Evolutionary conservation across 2,329 filamentous ascomycete species (phyloP).

Genomic region (Apiospora sp.): DNA sequence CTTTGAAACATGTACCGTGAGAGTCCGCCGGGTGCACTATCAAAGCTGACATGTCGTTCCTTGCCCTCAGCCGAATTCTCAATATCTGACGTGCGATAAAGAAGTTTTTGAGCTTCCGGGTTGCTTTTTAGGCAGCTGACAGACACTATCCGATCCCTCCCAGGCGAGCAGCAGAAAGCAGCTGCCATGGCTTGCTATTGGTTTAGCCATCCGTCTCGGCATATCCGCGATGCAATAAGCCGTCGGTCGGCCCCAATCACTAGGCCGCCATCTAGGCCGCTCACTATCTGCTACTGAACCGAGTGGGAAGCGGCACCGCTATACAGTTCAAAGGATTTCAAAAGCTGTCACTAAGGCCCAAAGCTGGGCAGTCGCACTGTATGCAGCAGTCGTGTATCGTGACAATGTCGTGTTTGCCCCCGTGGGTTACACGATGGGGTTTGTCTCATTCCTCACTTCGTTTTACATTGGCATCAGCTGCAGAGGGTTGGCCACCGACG

Average conservation of each 20-base stretch:
- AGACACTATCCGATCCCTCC: conserved; percentile 10
- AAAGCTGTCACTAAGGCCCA: not conserved
- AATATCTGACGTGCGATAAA: not conserved
- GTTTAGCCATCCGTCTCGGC: not conserved
- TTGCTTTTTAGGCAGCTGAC: not conserved
- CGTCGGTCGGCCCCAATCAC: not conserved
- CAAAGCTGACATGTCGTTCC: not conserved
- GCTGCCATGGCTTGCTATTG: conserved; percentile 12
- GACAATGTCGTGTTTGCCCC: not conserved
- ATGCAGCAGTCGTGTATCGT: not conserved
- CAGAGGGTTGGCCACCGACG: not conserved
- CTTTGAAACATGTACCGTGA: not conserved
- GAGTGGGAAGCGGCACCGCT: not conserved
- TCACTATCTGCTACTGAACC: not conserved
- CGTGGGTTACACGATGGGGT: not conserved
- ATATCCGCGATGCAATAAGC: conserved; percentile 15
- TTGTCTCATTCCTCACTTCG: conserved; percentile 12
- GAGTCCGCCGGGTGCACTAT: not conserved
- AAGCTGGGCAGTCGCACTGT: not conserved
- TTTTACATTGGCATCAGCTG: conserved; percentile 7
- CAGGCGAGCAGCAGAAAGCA: not conserved
- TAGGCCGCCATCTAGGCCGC: not conserved
- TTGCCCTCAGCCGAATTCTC: not conserved
- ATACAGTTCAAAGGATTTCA: not conserved
- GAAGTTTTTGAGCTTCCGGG: not conserved